phyloP scores from a whole-genome alignment of 805 yeast genomes.

The Komagataella phaffii region DNA sequence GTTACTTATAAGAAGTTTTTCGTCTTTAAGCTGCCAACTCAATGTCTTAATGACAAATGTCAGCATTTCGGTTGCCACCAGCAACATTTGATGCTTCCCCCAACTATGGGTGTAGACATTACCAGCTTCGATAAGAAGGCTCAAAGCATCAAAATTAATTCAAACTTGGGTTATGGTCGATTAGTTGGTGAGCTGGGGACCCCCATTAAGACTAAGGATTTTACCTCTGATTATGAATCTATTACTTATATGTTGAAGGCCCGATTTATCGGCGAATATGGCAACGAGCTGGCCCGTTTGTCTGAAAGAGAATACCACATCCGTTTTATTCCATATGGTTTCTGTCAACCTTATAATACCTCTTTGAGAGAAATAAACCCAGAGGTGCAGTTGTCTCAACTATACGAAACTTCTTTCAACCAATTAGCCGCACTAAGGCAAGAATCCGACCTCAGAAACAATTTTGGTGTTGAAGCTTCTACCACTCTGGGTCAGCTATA shows the following conservation, averaged over 20 bases:
- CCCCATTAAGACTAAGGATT: slow-evolving; percentile 37
- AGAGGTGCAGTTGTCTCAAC: neutral
- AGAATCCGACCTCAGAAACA: neutral
- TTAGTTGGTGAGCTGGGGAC: slow-evolving; percentile 29
- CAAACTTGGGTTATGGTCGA: slow-evolving; percentile 42
- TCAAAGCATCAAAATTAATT: slow-evolving; percentile 14
- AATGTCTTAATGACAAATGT: slow-evolving; percentile 38
- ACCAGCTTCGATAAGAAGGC: slow-evolving; percentile 12
- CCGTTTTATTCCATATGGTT: slow-evolving; percentile 16
- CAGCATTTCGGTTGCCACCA: slow-evolving; percentile 16
- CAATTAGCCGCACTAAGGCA: neutral
- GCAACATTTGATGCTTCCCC: slow-evolving; percentile 20
- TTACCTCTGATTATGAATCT: slow-evolving; percentile 23
- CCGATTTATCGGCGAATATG: slow-evolving; percentile 32
- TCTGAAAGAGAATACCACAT: slow-evolving; percentile 10
- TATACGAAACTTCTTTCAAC: neutral
- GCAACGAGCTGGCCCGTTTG: slow-evolving; percentile 7
- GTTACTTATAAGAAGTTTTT: slow-evolving; percentile 40
- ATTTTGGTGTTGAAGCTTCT: neutral
- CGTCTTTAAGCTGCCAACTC: slow-evolving; percentile 39
- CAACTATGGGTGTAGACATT: slow-evolving; percentile 24
- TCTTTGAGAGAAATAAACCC: neutral
- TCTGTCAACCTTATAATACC: slow-evolving; percentile 4
- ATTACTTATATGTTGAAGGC: slow-evolving; percentile 40
- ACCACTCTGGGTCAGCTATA: neutral